These are phyloP conservation scores for Hymenochaete sp. DNA, from an alignment of 1,284 basidiomycete genomes.

Conservation along the genomic window DNA sequence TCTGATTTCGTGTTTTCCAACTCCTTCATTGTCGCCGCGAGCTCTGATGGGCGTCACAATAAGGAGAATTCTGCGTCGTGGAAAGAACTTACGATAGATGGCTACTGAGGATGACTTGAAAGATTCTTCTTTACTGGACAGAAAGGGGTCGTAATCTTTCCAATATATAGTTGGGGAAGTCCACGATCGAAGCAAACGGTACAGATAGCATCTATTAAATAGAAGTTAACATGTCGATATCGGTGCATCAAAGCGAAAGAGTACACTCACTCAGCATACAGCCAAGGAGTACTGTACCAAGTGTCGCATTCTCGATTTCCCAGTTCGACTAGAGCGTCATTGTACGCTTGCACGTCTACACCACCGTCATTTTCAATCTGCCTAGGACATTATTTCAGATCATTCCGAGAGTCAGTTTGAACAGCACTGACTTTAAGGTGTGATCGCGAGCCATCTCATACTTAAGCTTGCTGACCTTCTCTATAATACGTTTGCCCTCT, in stretches of 20 bases:
- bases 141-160: constrained; percentile 81
- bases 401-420: constrained; percentile 2
- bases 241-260: constrained; percentile 8
- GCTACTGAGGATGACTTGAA: constrained; percentile 76
- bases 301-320: constrained; percentile 47
- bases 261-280: constrained; percentile 77
- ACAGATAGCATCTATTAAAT: constrained; percentile 57
- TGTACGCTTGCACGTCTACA: constrained; percentile 60
- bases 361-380: constrained; percentile 68
- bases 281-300: constrained; percentile 92
- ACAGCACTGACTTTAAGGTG: constrained; percentile 51
- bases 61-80: too few relatives aligned
- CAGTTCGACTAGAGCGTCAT: constrained; percentile 55
- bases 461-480: constrained; percentile 73
- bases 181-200: constrained; percentile 74
- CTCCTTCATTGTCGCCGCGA: constrained; percentile 62
- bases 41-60: constrained; percentile 33
- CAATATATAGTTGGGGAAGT: constrained; percentile 69
- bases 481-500: constrained; percentile 78
- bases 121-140: constrained; percentile 70
- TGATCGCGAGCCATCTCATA: constrained; percentile 85
- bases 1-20: constrained; percentile 42
- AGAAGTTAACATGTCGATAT: neutral
- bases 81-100: constrained; percentile 53
- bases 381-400: constrained; percentile 32